Evolutionary conservation across 257 asterid genomes (phyloP), one percentile per base, ranked within the genome.

Genomic region (Rhazya stricta): DNA sequence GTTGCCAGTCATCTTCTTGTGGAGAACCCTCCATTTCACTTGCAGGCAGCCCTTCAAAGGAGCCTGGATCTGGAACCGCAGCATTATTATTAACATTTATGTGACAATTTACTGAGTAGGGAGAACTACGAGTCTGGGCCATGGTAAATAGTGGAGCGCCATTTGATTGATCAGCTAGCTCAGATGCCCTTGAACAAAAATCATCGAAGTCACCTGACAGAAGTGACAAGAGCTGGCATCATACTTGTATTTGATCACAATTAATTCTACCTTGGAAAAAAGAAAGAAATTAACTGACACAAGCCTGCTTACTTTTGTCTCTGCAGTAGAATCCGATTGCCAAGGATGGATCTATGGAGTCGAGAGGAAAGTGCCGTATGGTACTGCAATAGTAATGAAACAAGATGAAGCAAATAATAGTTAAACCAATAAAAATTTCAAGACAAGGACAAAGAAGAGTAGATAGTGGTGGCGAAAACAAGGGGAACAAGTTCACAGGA

Each of bases 1-100:
- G 89, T 84, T 94, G 96, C 99, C 99, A 94, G 27, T 94, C 99
- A 45, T 94, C 99, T 80, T 90, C 98, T 67, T 86, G 91, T n/a
- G 79, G 82, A 73, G 78, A 68, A 73, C 68, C 81, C 69, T 83
- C 92, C 0, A 80, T 66, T 36, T 77, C 89, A 65, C 76, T 85
- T 0, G 63, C 61, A 15, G 74, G 27, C 45, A 63, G 67, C 68
- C 37, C 72, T 60, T 86, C 82, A 29, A 76, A 67, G 36, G 84
- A 66, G 62, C 76, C 85, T 73, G 78, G 66, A 54, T 84, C 91
- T 18, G 27, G 71, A 27, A 58, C 58, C 46, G 73, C 86, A 7
- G 75, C 54, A 36, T 74, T 78, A 39, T 69, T 75, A 29, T 65
- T 69, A 65, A 46, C 53, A 25, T 76, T 71, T 71, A 66, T 50